Percentiles rank a stretch among this genome's conserved stretches.
phyloP scores from a whole-genome alignment of 768 basidiomycete genomes.

The Suillus fuscotomentosus region DNA sequence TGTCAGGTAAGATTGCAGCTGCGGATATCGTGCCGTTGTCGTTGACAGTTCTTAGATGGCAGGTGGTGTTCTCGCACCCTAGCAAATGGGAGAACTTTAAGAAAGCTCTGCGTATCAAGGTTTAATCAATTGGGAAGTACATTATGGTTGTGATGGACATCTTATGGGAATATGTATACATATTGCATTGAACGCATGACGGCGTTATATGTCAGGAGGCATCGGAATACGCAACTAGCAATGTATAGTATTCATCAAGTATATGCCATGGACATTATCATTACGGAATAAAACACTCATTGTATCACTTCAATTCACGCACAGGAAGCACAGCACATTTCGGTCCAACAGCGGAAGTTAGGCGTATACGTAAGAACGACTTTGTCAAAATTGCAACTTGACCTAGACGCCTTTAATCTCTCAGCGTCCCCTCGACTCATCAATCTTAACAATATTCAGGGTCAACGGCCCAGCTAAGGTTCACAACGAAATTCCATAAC shows the following conservation, averaged over 20 bases:
- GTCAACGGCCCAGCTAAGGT: too few species aligned
- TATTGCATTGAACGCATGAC: slow-evolving; percentile 12
- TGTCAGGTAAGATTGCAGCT: slow-evolving; percentile 47
- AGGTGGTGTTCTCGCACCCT: slow-evolving; percentile 29
- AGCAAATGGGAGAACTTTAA: slow-evolving; percentile 33
- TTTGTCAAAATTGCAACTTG: too few species aligned
- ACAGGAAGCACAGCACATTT: not conserved
- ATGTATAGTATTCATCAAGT: slow-evolving; percentile 29
- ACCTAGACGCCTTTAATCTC: too few species aligned
- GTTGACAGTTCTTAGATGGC: slow-evolving; percentile 23
- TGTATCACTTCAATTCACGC: not conserved
- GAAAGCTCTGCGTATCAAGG: slow-evolving; percentile 26
- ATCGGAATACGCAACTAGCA: slow-evolving; percentile 12
- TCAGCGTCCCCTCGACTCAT: too few species aligned
- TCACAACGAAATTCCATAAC: too few species aligned
- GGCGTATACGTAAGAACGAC: too few species aligned
- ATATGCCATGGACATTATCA: slow-evolving; percentile 1
- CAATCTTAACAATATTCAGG: too few species aligned
- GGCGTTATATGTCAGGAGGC: not conserved
- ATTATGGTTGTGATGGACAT: slow-evolving; percentile 21
- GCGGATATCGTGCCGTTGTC: not conserved
- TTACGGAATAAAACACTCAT: not conserved
- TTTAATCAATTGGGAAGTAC: slow-evolving; percentile 15
- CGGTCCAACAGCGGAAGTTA: too few species aligned
- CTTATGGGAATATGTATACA: slow-evolving; percentile 12